Evolutionary conservation across 192 early-diverging fungal genomes (phyloP), one percentile per base, ranked within the genome.

Genomic region (Coemansia sp.): DNA sequence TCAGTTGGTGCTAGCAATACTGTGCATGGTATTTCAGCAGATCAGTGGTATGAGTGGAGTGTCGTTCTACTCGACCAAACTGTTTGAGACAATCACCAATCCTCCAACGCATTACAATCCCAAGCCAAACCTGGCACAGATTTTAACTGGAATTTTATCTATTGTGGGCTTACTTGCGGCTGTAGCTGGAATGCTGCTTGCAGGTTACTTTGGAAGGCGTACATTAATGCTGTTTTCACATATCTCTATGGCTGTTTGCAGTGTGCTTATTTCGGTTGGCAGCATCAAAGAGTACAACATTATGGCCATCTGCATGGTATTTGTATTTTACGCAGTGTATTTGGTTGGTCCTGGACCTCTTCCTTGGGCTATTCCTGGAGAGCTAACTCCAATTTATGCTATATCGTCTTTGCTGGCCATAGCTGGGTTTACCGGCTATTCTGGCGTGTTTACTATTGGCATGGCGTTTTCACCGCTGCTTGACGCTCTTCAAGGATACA

Each of bases 11-110:
- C 78, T 82, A 18, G 77, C 84, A 21, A 53, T 86, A n/a, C 53
- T 80, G 6, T 18, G 86, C 9, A 88, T 90, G 62, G 55, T 85
- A 5, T 63, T 80, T 35, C 92, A 94, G 70, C 92, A 94, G 62
- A 63, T 88, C 26, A 83, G 82, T 35, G 92, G 89, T 16, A 89
- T 94, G 52, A 87, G 87, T 64, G 88, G 84, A 14, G 80, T 91
- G 12, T 81, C 88, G 50, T 91, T 87, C 65, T 94, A 89, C 55
- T 87, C 83, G 0, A 88, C 90, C 11, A 83, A 81, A 0, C 87
- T 92, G 21, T 87, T 92, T 67, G 65, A 48, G 15, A 44, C 61
- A 12, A 65, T 39, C 50, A 81, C 54, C 6, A 20, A 28, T 19
- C 48, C 53, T 1, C 8, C 6, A 6, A 49, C 15, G 46, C 31